Evolutionary conservation across 83 land plant species (phyloP).

Genomic region (Picea abies): DNA sequence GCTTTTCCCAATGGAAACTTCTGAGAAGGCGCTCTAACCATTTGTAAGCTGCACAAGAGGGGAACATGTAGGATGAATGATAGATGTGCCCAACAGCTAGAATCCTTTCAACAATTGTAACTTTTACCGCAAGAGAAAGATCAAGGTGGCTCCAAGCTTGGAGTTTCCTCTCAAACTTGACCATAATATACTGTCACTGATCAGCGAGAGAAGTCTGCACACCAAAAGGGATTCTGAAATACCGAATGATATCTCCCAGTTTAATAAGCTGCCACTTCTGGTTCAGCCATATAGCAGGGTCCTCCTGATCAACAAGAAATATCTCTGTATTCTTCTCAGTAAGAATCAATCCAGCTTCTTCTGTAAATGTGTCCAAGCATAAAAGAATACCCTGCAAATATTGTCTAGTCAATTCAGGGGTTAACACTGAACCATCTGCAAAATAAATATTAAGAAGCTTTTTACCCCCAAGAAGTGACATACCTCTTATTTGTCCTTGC

Average conservation of each 20-base stretch:
- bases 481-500: neutral
- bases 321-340: neutral
- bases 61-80: no score
- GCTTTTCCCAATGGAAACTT: no score
- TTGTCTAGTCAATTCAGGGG: neutral
- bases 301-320: neutral
- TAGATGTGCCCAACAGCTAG: neutral
- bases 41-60: no score
- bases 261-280: neutral
- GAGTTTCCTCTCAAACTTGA: neutral
- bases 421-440: neutral
- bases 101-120: neutral
- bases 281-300: neutral
- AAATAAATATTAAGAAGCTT: neutral
- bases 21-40: no score
- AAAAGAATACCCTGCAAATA: neutral
- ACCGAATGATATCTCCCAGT: neutral
- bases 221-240: neutral
- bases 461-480: neutral
- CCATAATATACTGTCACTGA: neutral
- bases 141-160: neutral
- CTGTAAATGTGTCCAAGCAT: neutral
- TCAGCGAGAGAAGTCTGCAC: neutral
- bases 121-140: neutral
- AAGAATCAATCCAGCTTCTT: neutral